Percentiles rank a stretch among this genome's conserved stretches.
phyloP scores from a whole-genome alignment of 2,329 filamentous ascomycete species.

The Aspergillus tubingensis region DNA sequence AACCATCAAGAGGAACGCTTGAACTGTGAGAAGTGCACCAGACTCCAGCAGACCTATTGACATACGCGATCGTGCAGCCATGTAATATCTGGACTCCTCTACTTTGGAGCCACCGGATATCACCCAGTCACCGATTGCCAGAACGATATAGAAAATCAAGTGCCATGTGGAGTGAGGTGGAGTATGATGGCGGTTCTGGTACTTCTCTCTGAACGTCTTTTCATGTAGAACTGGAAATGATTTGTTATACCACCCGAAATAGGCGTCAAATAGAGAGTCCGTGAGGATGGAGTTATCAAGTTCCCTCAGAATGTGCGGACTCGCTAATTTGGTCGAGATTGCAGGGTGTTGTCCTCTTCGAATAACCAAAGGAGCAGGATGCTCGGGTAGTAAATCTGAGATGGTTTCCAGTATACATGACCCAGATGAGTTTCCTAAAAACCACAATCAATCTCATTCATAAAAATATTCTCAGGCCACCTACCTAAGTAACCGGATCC shows the following conservation, averaged over 20 bases:
- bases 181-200: conserved; percentile 15
- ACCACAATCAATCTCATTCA: background rate
- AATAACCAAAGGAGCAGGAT: background rate
- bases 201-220: conserved; percentile 27
- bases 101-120: conserved; percentile 12
- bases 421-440: conserved; percentile 17
- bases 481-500: conserved; percentile 21
- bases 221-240: conserved; percentile 33
- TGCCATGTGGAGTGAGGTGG: conserved; percentile 24
- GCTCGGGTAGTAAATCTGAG: conserved; percentile 15
- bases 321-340: background rate
- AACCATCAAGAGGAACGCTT: conserved; percentile 36
- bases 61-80: conserved; percentile 26
- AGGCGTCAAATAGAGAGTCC: conserved; percentile 27
- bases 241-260: conserved; percentile 29
- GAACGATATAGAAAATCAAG: conserved; percentile 26
- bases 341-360: background rate
- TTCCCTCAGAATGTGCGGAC: conserved; percentile 3
- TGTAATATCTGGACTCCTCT: conserved; percentile 15
- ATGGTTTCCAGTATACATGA: conserved; percentile 17
- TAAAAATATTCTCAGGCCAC: background rate
- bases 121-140: conserved; percentile 29
- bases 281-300: conserved; percentile 11
- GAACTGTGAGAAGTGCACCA: conserved; percentile 33
- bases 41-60: conserved; percentile 33